Percentiles rank a stretch among this genome's conserved stretches.
Conservation (phyloP, 768 basidiomycete genomes). For the Rhodosporidiobolus odoratus region DNA sequence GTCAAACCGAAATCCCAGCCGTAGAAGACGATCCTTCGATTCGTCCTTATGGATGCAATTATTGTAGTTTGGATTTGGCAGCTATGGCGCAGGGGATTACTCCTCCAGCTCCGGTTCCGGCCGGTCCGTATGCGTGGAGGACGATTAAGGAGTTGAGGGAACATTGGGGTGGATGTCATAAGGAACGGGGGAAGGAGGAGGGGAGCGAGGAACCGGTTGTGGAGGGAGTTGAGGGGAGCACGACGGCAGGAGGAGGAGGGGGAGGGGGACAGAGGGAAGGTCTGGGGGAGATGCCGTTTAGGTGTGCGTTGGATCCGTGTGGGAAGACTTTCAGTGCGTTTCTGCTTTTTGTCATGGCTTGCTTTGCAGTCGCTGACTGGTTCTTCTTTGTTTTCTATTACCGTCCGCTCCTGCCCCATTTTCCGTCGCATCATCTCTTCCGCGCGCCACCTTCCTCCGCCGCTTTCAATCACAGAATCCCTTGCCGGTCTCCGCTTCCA, state of each 20-base stretch:
- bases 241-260: conserved; percentile 1
- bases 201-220: no score
- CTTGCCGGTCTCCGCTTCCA: conserved; percentile 37
- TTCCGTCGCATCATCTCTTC: background rate
- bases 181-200: conserved; percentile 9
- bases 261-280: background rate
- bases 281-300: conserved; percentile 26
- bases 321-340: conserved; percentile 39
- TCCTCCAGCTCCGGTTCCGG: background rate
- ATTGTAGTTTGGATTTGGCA: conserved; percentile 3
- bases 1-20: conserved; percentile 36
- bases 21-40: conserved; percentile 36
- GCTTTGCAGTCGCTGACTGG: background rate
- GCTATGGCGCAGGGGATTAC: background rate
- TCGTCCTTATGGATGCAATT: conserved; percentile 36
- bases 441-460: background rate
- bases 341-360: background rate
- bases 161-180: conserved; percentile 18
- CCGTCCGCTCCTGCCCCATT: background rate
- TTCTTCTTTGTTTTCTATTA: background rate
- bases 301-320: conserved; percentile 39
- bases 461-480: conserved; percentile 9
- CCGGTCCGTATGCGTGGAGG: conserved; percentile 6
- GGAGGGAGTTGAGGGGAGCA: no score
- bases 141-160: conserved; percentile 38